phyloP scores from a whole-genome alignment of 108 stramenopile species.

The Aurantiochytrium sp. region DNA sequence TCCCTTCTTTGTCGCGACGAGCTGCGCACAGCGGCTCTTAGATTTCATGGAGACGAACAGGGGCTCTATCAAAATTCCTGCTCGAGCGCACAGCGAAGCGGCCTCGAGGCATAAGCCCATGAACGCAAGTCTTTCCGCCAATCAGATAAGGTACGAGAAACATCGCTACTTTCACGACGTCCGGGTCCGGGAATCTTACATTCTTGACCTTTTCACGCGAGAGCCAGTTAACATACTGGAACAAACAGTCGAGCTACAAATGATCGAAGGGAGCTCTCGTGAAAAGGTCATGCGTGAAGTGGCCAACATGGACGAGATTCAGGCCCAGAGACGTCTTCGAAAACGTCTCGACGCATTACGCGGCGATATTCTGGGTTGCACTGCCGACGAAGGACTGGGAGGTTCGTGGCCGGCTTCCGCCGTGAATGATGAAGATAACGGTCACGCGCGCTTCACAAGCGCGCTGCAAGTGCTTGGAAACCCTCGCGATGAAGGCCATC shows the following conservation, averaged over 20 bases:
- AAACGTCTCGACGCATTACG: background rate
- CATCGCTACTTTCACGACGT: background rate
- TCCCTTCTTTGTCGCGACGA: background rate
- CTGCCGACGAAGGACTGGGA: too few relatives aligned
- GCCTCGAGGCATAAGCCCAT: background rate
- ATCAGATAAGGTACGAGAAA: background rate
- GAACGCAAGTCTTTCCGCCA: background rate
- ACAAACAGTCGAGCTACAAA: background rate
- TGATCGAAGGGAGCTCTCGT: background rate
- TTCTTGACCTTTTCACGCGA: background rate
- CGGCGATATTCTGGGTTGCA: background rate
- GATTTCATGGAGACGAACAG: too few relatives aligned
- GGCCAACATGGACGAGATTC: background rate
- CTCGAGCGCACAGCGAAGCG: background rate
- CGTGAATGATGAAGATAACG: background rate
- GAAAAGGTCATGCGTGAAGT: background rate
- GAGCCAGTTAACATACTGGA: background rate
- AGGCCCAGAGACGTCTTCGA: background rate
- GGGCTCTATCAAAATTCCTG: background rate
- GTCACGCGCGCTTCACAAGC: background rate
- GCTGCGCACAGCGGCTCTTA: background rate
- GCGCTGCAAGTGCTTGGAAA: background rate
- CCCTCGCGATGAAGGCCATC: background rate
- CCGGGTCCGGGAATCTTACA: background rate
- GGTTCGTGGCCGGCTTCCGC: too few relatives aligned